A percentile compares a stretch with the other conserved stretches of the same genome.
Conservation (phyloP, 2,329 filamentous ascomycete species). For the Scedosporium dehoogii region DNA sequence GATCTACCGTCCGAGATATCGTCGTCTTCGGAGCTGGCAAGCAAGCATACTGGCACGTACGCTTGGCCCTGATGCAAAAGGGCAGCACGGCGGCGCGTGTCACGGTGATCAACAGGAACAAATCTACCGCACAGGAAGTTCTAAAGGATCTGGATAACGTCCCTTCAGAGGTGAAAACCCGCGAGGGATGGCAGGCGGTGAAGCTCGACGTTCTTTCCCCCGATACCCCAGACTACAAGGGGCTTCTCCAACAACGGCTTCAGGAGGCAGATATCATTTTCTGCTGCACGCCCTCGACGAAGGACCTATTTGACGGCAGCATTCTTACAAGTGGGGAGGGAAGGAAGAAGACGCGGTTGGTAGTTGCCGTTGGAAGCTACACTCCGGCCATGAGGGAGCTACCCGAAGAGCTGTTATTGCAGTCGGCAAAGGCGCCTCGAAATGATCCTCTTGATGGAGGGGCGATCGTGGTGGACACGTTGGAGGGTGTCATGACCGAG, state of each 20-base stretch:
- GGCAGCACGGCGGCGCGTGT: constrained; percentile 64
- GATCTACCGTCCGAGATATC: constrained; percentile 62
- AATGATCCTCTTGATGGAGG: constrained; percentile 55
- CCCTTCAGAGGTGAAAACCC: constrained; percentile 31
- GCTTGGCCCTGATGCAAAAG: constrained; percentile 67
- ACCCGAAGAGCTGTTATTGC: constrained; percentile 62
- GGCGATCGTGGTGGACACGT: constrained; percentile 62
- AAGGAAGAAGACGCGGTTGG: constrained; percentile 58
- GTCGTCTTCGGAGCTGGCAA: constrained; percentile 81
- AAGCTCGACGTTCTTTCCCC: constrained; percentile 63
- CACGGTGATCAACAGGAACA: constrained; percentile 72
- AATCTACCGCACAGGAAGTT: constrained; percentile 26
- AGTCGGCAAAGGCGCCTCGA: constrained; percentile 49
- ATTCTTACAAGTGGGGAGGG: constrained; percentile 66
- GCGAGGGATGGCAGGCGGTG: constrained; percentile 53
- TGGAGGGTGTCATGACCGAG: constrained; percentile 71
- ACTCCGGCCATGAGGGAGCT: constrained; percentile 72
- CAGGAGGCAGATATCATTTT: constrained; percentile 71
- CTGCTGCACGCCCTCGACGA: constrained; percentile 70
- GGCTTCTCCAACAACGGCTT: constrained; percentile 62
- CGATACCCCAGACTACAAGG: constrained; percentile 55
- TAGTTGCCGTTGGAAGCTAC: constrained; percentile 62
- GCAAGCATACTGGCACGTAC: constrained; percentile 92
- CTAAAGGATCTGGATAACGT: constrained; percentile 32
- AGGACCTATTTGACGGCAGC: constrained; percentile 63